Conservation (phyloP, 2,329 filamentous ascomycete species). For the Botrytis squamosa region DNA sequence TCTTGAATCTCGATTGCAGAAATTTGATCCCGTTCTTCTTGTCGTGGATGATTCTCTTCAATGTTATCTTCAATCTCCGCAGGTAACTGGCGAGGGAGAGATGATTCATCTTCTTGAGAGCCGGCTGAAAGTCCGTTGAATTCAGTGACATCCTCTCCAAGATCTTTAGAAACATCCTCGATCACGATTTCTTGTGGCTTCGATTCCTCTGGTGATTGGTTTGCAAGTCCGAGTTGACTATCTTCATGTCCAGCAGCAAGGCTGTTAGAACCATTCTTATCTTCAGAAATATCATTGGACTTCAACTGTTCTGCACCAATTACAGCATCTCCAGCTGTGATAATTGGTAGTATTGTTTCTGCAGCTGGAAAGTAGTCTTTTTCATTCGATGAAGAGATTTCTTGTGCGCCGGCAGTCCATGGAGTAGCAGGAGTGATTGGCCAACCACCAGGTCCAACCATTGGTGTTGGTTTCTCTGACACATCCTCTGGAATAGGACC, state of each 20-base stretch:
- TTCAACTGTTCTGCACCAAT: conserved; percentile 19
- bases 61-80: conserved; percentile 30
- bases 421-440: conserved; percentile 29
- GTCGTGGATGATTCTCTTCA: conserved; percentile 26
- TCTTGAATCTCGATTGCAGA: background rate
- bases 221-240: conserved; percentile 35
- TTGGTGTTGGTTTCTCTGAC: conserved; percentile 28
- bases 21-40: background rate
- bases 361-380: conserved; percentile 25
- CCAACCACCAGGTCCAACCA: conserved; percentile 26
- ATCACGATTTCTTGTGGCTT: conserved; percentile 12
- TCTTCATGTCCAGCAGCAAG: conserved; percentile 31
- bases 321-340: conserved; percentile 26
- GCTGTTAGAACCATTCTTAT: conserved; percentile 26
- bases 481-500: conserved; percentile 19
- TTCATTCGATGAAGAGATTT: background rate
- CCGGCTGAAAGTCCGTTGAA: conserved; percentile 18
- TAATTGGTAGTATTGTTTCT: conserved; percentile 23
- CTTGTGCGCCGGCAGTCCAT: conserved; percentile 19
- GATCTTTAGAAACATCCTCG: conserved; percentile 7
- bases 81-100: conserved; percentile 27
- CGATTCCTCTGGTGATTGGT: conserved; percentile 35
- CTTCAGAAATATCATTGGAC: conserved; percentile 17
- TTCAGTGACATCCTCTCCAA: conserved; percentile 12
- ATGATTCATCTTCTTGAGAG: conserved; percentile 23